Base-by-base conservation (phyloP, 805 yeast species). In the Grigorovia yakushimaensis region DNA sequence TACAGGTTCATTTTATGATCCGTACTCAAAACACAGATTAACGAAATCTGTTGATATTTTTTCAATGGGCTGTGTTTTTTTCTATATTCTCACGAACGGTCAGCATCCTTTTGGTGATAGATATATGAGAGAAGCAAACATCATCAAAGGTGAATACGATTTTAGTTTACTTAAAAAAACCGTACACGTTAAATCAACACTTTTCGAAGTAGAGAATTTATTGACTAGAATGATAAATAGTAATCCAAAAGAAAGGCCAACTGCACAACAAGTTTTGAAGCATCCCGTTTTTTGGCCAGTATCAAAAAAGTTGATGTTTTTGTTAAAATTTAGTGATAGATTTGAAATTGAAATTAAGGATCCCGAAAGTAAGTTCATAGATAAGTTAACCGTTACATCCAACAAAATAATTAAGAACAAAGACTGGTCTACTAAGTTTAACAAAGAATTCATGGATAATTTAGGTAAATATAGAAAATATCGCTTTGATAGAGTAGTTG, bases 101-200 rank as follows among this genome's bases (percentile, higher is more conserved):
- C 61, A 65, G 8, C 99, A 93, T 70, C 98, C 99, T 5, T 93
- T 86, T 69, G 99, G 99, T n/a, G 93, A 85, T 57, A 71, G 87
- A 42, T 88, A 87, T 57, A 62, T 82, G 56, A 74, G 98, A 47
- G 98, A 93, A 58, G 93, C 85, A 11, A 89, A 93, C 58, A 88
- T 93, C 17, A 78, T 88, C 50, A 81, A 77, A 54, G 84, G 83
- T 17, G 73, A 74, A 17, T 81, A 70, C 61, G 63, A 68, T n/a
- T 63, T 86, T 22, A 69, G 72, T 10, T 67, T 59, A 48, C 22
- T 72, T 47, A 55, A 70, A 67, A 53, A 54, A 13, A 52, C 58
- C 2, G 46, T 64, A 27, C 51, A 46, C 3, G 58, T 57, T 21
- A 52, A 55, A 39, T 54, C 62, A 5, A 47, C 55, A 11, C 65